Evolutionary conservation across 192 early-diverging fungal genomes (phyloP).

Genomic region (Coemansia furcata): DNA sequence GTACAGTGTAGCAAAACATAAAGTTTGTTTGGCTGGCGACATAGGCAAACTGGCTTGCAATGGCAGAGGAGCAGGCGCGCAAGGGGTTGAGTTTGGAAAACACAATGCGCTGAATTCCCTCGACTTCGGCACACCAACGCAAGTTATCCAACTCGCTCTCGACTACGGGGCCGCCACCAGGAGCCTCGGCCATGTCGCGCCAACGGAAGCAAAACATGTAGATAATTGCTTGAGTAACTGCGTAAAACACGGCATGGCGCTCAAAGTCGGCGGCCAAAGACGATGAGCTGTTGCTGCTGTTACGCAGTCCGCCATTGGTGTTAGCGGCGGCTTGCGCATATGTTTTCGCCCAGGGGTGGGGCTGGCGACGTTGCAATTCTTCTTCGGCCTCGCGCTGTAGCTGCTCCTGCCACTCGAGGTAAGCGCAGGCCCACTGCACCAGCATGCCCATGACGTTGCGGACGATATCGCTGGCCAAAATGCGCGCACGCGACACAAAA

Average conservation of each 20-base stretch:
- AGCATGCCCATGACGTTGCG: slow-evolving; percentile 67
- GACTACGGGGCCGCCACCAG: slow-evolving; percentile 17
- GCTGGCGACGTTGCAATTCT: not conserved
- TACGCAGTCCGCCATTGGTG: not conserved
- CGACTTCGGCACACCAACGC: slow-evolving; percentile 63
- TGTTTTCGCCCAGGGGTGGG: not conserved
- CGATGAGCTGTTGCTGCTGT: not conserved
- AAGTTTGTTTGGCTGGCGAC: slow-evolving; percentile 76
- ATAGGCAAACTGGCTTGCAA: slow-evolving; percentile 84
- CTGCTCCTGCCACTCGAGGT: slow-evolving; percentile 68
- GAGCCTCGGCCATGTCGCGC: slow-evolving; percentile 67
- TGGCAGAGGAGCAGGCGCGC: slow-evolving; percentile 67
- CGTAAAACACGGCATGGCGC: slow-evolving; percentile 80
- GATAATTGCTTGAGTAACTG: slow-evolving; percentile 80
- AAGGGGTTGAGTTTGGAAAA: slow-evolving; percentile 78
- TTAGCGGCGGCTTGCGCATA: not conserved
- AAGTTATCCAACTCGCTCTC: slow-evolving; percentile 35
- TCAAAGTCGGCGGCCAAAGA: slow-evolving; percentile 53
- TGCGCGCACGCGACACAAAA: slow-evolving; percentile 85
- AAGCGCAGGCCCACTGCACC: slow-evolving; percentile 62
- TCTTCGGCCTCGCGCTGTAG: slow-evolving; percentile 7
- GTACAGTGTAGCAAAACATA: slow-evolving; percentile 79
- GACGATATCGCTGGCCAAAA: slow-evolving; percentile 63
- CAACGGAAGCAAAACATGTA: slow-evolving; percentile 97
- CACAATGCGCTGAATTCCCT: slow-evolving; percentile 70